Base-by-base conservation (phyloP, 2,329 filamentous ascomycete species). In the Talaromyces sp. region DNA sequence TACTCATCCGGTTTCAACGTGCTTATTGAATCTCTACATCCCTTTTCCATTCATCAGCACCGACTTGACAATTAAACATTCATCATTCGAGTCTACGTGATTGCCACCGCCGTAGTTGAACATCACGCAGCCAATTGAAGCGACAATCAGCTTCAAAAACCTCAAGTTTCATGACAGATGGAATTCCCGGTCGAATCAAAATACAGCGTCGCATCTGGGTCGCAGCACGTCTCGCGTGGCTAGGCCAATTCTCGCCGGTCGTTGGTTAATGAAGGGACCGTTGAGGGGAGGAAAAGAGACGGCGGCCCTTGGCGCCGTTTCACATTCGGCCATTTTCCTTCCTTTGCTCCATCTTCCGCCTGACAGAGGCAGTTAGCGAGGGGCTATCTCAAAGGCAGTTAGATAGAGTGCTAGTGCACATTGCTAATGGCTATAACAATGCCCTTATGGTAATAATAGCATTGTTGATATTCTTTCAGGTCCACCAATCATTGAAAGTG, bases 281-380 rank as follows among this genome's bases (percentile, higher is more conserved):
- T 48, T 44, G 52, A 52, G 62, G 46, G 18, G 46, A 35, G 2
- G 12, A 12, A 31, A 37, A 42, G 39, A 46, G 60, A 62, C 55
- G 61, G 61, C 61, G 61, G 21, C 31, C 8, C 58, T 63, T 63
- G 57, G 61, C 61, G 39, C 35, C 23, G 62, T 63, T 63, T 63
- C 62, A 63, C 16, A n/a, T 54, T 61, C 31, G 16, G 37, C 48
- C 37, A 63, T 31, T 40, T 50, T 54, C 57, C 50, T 39, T 35
- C 37, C 39, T 37, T 57, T 50, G 39, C 54, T 48, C 35, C 56
- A 28, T 52, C 40, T 23, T 9, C 28, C 35, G 46, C 25, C 31
- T 21, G 21, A 60, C 23, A 46, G 42, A 14, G 35, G 7, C 5
- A 28, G 14, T 28, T 57, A 42, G 35, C 21, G 18, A 40, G 35